Evolutionary conservation across 768 basidiomycete genomes (phyloP), one percentile per base, ranked within the genome.

Genomic region (Amanita fuliginea): DNA sequence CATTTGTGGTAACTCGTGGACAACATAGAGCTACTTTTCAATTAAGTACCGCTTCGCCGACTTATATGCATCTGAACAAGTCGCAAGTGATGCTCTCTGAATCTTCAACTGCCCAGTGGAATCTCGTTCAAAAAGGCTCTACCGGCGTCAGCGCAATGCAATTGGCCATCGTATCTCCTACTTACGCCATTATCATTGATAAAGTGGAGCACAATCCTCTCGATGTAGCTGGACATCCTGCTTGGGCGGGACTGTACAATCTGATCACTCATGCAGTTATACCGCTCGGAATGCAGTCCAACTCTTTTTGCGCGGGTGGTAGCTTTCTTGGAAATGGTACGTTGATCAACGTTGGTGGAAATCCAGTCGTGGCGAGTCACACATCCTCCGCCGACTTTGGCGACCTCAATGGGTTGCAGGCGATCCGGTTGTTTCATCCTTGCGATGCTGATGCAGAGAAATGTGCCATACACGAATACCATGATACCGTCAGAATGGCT

Each of bases 181-280:
- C 75, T 7, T 84, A 86, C 55, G 86, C 78, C 13, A 63, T 89
- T 54, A 72, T 91, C 43, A 60, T 91, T 34, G 87, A 91, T 73
- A 90, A 90, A 63, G 86, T 88, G 21, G 86, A 88, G 60, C 86
- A 89, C 62, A 90, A 91, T 58, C 87, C 86, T 28, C 65, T 88
- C 44, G 75, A 77, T 1, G 69, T 88, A 59, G 64, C 75, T 53
- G 81, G 82, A 0, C 87, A 87, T 58, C 86, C 87, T 13, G 86
- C 87, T 10, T 91, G 88, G 87, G 84, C 72, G 0, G 81, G 81
- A 6, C 62, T 91, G 16, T 89, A 82, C 62, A 78, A 87, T 60
- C 67, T 91, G 39, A 58, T 75, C 24, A 80, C 80, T 9, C 76
- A 85, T 56, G 70, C 70, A 4, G 66, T 84, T 54, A 76, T 63